Evolutionary conservation across 768 basidiomycete species (phyloP).

Genomic region (Pisolithus marmoratus): DNA sequence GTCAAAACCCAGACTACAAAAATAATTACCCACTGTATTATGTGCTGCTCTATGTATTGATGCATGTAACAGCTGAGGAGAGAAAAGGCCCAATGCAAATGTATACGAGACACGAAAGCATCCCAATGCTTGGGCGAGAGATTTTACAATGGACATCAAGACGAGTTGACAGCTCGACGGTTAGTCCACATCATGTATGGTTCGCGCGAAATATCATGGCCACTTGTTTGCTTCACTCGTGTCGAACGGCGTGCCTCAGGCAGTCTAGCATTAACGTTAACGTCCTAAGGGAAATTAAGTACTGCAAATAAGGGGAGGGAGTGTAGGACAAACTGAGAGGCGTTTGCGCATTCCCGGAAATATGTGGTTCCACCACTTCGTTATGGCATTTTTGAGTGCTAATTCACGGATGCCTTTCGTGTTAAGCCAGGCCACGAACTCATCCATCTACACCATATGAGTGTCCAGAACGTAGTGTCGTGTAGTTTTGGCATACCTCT

Average conservation of each 20-base stretch:
- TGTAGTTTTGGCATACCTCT: conserved; percentile 52
- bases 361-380: conserved; percentile 82
- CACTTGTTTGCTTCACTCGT: conserved; percentile 54
- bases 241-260: conserved; percentile 79
- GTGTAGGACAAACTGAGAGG: conserved; percentile 48
- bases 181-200: conserved; percentile 90
- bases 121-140: background rate
- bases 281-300: conserved; percentile 43
- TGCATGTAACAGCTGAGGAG: conserved; percentile 5
- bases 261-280: conserved; percentile 60
- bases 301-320: background rate
- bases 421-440: conserved; percentile 86
- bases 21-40: conserved; percentile 14
- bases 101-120: background rate
- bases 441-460: conserved; percentile 54
- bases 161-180: conserved; percentile 53
- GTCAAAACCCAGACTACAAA: conserved; percentile 1
- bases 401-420: conserved; percentile 86
- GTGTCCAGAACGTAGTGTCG: background rate
- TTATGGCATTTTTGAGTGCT: conserved; percentile 67
- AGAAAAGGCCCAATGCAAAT: background rate
- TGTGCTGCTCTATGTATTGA: conserved; percentile 12
- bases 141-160: conserved; percentile 9
- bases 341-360: conserved; percentile 75
- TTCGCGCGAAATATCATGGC: conserved; percentile 64